Base-by-base conservation (phyloP, 1,284 basidiomycete species). In the Tilletia caries region DNA sequence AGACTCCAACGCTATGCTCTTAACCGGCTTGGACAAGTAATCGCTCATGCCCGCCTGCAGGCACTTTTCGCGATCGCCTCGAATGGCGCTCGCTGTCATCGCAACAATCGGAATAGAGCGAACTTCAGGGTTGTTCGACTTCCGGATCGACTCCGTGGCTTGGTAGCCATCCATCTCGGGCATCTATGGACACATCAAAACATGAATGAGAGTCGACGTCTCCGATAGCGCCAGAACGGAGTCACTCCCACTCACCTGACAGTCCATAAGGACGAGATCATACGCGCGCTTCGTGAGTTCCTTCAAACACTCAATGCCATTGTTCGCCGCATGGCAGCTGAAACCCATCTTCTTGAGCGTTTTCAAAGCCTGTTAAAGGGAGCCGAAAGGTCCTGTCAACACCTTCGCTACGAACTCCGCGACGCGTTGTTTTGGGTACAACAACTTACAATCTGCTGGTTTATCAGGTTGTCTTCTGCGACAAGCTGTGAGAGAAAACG, bases 391-490 rank as follows among this genome's bases (percentile, higher is more conserved):
- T 41, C 37, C 15, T 15, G 37, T 41, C 37, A 41, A 41, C 37
- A 15, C 15, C 37, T 41, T 6, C 37, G 37, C 37, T 41, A 2
- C 15, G 15, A 6, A 41, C 37, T 41, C 15, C 15, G 8, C 37
- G 15, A 41, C 37, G 37, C 37, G 37, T 41, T 15, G 10, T 41
- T n/a, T n/a, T 6, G 10, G 15, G 0, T 41, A 1, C 1, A 50
- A 50, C 1, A 1, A 50, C 48, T 50, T 18, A 50, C 58, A 54
- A 82, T 81, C 70, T 79, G 78, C 4, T 77, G 76, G 44, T 80
- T 81, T 70, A 82, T 77, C 15, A 76, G 67, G 37, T 82, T 82
- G 69, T 82, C 80, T 66, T 82, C 80, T 2, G 80, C 80, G 3
- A 82, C 73, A 33, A 82, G 70, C 58, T 62, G 32, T 6, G 32